Evolutionary conservation across 352 stramenopile genomes (phyloP), one percentile per base, ranked within the genome.

Genomic region (Phytophthora uliginosa): DNA sequence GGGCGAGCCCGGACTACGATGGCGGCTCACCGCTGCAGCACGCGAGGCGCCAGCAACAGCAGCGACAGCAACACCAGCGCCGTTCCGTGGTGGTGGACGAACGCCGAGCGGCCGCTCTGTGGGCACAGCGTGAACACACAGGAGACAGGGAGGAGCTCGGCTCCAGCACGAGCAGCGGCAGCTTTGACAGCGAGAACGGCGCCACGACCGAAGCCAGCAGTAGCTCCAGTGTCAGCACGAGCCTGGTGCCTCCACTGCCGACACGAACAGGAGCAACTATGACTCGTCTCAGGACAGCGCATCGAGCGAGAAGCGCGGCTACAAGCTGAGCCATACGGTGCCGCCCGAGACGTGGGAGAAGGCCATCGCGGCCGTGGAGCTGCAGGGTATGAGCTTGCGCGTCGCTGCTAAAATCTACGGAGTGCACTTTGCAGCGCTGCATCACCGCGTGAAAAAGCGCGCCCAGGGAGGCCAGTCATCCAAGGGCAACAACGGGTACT

Each of bases 381-480:
- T 83, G 45, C 76, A 88, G 34, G 82, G 82, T 8, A 88, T 90
- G 82, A 90, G 82, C 73, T 70, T 90, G 20, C 82, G 82, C 13
- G 69, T 73, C 0, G 80, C 82, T 10, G 82, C 82, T 26, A 80
- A 76, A 36, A 64, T 76, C 33, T 87, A 84, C 60, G 78, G 77
- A 20, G 82, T 90, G 17, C 82, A 90, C 57, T 90, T 90, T 59
- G 82, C 82, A 6, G 82, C 82, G 17, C 66, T 90, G 20, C 80
- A 90, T 71, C 78, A 80, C 4, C 82, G 82, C 26, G 74, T 90
- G 15, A 88, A 87, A 73, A 90, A 90, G 66, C 76, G 82, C 7
- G 73, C 80, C 7, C 81, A 83, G 56, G 63, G 70, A 13, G 55
- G 56, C 0, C 59, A 63, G 40, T 33, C 42, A 3, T 24, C 42